Conservation (phyloP, 257 asterid genomes). For the Solanum ossicruentum region DNA sequence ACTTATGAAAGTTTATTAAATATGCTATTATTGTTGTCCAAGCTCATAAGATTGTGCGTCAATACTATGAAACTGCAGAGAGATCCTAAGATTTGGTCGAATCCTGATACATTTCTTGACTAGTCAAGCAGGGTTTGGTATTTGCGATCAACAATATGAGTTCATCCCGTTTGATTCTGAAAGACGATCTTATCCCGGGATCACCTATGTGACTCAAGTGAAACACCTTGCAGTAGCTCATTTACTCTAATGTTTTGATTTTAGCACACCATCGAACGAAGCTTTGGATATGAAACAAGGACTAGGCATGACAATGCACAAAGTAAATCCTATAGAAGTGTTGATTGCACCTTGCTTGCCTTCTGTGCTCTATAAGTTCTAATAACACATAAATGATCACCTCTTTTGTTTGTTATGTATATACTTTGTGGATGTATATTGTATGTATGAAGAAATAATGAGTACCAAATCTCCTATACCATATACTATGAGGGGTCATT, state of each 20-base stretch:
- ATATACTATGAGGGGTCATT: not conserved
- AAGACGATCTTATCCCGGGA: constrained; percentile 2
- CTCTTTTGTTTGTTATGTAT: not conserved
- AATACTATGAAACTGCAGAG: not conserved
- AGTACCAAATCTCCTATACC: not conserved
- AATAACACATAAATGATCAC: not conserved
- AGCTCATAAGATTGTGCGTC: not conserved
- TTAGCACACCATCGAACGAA: not conserved
- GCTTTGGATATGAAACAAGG: constrained; percentile 1
- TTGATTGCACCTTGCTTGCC: not conserved
- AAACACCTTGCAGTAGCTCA: constrained; percentile 1
- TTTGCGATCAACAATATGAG: not conserved
- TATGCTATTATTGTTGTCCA: too few relatives aligned
- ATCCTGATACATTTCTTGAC: constrained; percentile 1
- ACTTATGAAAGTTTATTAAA: too few relatives aligned
- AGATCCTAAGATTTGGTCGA: not conserved
- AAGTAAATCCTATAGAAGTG: not conserved
- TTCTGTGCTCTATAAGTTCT: not conserved
- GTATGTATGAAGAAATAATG: not conserved
- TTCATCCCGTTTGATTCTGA: not conserved
- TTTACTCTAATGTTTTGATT: not conserved
- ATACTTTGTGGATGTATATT: not conserved
- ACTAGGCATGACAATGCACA: not conserved
- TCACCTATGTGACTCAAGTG: not conserved
- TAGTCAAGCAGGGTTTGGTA: not conserved